Conservation (phyloP, 2,329 filamentous ascomycete species). For the Hymenoscyphus salicellus region DNA sequence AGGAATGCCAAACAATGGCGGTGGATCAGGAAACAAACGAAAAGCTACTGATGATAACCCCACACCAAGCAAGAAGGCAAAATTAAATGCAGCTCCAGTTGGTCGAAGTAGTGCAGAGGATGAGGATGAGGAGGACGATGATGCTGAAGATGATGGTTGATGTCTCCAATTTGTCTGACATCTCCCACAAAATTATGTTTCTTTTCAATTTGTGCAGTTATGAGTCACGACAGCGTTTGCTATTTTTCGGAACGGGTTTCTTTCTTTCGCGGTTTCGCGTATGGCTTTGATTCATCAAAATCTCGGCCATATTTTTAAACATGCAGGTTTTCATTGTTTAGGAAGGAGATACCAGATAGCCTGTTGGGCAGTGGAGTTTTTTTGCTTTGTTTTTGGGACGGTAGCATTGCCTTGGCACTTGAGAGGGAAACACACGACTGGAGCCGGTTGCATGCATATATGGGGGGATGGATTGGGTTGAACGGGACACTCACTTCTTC, state of each 20-base stretch:
- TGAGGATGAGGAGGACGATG: conserved; percentile 41
- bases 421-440: conserved; percentile 1
- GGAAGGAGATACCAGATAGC: conserved; percentile 14
- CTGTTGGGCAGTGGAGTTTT: conserved; percentile 8
- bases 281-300: neutral
- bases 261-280: conserved; percentile 15
- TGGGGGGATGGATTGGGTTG: conserved; percentile 3
- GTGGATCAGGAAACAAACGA: conserved; percentile 52
- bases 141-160: conserved; percentile 33
- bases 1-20: conserved; percentile 31
- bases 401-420: conserved; percentile 12
- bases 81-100: conserved; percentile 37
- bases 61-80: conserved; percentile 53
- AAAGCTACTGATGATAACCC: conserved; percentile 53
- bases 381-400: conserved; percentile 12
- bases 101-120: conserved; percentile 31
- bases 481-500: conserved; percentile 10
- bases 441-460: conserved; percentile 7
- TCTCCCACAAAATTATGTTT: conserved; percentile 14
- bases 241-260: conserved; percentile 18
- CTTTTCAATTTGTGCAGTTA: conserved; percentile 28
- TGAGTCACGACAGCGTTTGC: conserved; percentile 32
- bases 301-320: conserved; percentile 1
- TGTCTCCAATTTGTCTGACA: conserved; percentile 4
- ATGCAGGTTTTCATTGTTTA: conserved; percentile 3